These are phyloP conservation scores for Rhizopogon rudus DNA, from an alignment of 768 basidiomycete species.

Conservation along the genomic window DNA sequence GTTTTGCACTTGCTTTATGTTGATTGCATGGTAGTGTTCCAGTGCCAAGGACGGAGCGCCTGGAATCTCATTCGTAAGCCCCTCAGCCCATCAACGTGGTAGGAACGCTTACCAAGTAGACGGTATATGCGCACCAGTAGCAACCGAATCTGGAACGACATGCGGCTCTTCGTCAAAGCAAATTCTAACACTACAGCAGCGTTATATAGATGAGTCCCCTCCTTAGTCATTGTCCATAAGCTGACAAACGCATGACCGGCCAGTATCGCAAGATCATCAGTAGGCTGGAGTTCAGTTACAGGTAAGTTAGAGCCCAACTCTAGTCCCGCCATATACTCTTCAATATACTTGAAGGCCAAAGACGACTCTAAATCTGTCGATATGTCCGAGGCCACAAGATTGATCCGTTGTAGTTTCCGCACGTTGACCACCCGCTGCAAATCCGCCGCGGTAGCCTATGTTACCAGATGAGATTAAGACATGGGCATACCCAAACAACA, in stretches of 20 bases:
- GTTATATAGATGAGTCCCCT: slow-evolving; percentile 56
- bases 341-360: slow-evolving; percentile 47
- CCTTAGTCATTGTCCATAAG: slow-evolving; percentile 52
- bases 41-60: slow-evolving; percentile 70
- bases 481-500: neutral
- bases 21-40: slow-evolving; percentile 75
- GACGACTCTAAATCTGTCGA: slow-evolving; percentile 52
- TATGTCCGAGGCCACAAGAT: slow-evolving; percentile 43
- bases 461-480: neutral
- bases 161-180: slow-evolving; percentile 65
- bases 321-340: slow-evolving; percentile 63
- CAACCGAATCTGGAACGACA: slow-evolving; percentile 74
- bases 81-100: neutral
- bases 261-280: slow-evolving; percentile 79
- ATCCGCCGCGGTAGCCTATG: slow-evolving; percentile 45
- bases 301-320: slow-evolving; percentile 62
- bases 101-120: slow-evolving; percentile 53
- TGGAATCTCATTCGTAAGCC: slow-evolving; percentile 19
- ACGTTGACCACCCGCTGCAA: slow-evolving; percentile 70
- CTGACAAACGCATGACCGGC: slow-evolving; percentile 64
- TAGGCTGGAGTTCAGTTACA: slow-evolving; percentile 78
- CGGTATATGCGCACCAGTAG: slow-evolving; percentile 80
- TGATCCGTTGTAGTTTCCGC: slow-evolving; percentile 68
- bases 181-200: slow-evolving; percentile 69
- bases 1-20: slow-evolving; percentile 80